Conservation (phyloP, 2,329 filamentous ascomycete species). For the Neonectria neomacrospora region DNA sequence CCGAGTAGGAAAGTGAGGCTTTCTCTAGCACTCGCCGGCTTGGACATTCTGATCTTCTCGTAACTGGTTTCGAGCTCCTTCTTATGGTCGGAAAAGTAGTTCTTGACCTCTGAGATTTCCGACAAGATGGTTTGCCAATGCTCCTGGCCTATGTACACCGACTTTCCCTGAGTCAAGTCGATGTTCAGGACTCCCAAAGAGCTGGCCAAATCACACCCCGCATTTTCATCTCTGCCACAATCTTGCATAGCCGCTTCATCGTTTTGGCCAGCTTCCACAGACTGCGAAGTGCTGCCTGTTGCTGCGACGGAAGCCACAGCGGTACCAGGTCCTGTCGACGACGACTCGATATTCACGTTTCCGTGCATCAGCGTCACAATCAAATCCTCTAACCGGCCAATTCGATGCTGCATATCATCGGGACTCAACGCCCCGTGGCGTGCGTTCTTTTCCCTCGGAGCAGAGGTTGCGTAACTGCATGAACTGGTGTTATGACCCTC, state of each 20-base stretch:
- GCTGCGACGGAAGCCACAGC: slow-evolving; percentile 50
- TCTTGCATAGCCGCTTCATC: slow-evolving; percentile 62
- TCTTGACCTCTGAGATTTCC: slow-evolving; percentile 92
- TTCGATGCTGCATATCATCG: slow-evolving; percentile 98
- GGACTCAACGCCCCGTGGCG: slow-evolving; percentile 70
- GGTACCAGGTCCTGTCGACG: slow-evolving; percentile 46
- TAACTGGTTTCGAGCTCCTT: slow-evolving; percentile 88
- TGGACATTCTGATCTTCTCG: slow-evolving; percentile 77
- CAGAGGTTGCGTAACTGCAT: slow-evolving; percentile 84
- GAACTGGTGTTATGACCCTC: slow-evolving; percentile 82
- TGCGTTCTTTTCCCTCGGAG: slow-evolving; percentile 77
- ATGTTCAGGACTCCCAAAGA: slow-evolving; percentile 85
- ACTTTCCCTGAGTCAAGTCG: slow-evolving; percentile 80
- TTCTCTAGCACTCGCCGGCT: slow-evolving; percentile 66
- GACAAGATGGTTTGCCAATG: slow-evolving; percentile 84
- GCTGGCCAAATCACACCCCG: slow-evolving; percentile 74
- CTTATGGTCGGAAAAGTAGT: slow-evolving; percentile 86
- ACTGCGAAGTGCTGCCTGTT: slow-evolving; percentile 56
- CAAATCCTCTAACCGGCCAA: slow-evolving; percentile 91
- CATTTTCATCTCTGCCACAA: slow-evolving; percentile 71
- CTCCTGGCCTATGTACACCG: slow-evolving; percentile 82
- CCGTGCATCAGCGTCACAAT: slow-evolving; percentile 95
- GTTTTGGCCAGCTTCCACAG: slow-evolving; percentile 64
- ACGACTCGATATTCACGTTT: slow-evolving; percentile 65
- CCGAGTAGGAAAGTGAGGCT: slow-evolving; percentile 84